Percentiles rank a stretch among this genome's conserved stretches.
These are phyloP conservation scores for Serendipita sp. DNA, from an alignment of 768 basidiomycete species.

Conservation along the genomic window DNA sequence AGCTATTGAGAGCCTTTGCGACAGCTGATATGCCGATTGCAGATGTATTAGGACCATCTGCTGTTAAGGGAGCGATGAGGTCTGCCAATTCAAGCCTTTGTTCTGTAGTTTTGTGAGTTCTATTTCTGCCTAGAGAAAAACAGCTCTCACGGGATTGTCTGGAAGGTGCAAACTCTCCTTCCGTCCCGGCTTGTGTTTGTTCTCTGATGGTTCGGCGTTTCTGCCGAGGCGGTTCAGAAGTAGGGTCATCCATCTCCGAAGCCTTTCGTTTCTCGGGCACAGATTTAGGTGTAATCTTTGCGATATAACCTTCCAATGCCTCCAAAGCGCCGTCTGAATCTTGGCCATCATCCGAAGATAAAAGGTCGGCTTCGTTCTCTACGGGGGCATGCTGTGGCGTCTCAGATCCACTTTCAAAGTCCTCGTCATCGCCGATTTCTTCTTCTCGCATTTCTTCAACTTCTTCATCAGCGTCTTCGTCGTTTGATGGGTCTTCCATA, in stretches of 20 bases:
- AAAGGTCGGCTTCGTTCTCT: no score
- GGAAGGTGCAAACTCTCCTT: conserved; percentile 52
- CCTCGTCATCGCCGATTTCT: conserved; percentile 23
- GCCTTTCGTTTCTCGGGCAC: conserved; percentile 54
- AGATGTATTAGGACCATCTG: conserved; percentile 29
- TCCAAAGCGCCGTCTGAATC: conserved; percentile 32
- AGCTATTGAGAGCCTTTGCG: conserved; percentile 43
- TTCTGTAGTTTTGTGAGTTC: conserved; percentile 22
- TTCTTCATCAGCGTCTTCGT: conserved; percentile 34
- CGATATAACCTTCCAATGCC: conserved; percentile 14
- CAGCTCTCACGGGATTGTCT: not conserved
- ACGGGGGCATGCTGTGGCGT: conserved; percentile 14
- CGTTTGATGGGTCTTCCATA: conserved; percentile 21
- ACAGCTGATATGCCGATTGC: conserved; percentile 55
- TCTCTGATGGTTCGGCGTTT: conserved; percentile 56
- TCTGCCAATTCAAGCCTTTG: conserved; percentile 52
- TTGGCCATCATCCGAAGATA: conserved; percentile 29
- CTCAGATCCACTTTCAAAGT: conserved; percentile 19
- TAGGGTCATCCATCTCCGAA: conserved; percentile 24
- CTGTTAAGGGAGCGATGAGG: conserved; percentile 53
- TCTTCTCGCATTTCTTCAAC: conserved; percentile 32
- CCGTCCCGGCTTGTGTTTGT: conserved; percentile 60
- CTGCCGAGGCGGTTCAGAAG: conserved; percentile 20
- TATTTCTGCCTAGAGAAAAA: not conserved
- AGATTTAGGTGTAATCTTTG: conserved; percentile 16